Evolutionary conservation across 352 stramenopile species (phyloP).

Genomic region (Globisporangium radiosum): DNA sequence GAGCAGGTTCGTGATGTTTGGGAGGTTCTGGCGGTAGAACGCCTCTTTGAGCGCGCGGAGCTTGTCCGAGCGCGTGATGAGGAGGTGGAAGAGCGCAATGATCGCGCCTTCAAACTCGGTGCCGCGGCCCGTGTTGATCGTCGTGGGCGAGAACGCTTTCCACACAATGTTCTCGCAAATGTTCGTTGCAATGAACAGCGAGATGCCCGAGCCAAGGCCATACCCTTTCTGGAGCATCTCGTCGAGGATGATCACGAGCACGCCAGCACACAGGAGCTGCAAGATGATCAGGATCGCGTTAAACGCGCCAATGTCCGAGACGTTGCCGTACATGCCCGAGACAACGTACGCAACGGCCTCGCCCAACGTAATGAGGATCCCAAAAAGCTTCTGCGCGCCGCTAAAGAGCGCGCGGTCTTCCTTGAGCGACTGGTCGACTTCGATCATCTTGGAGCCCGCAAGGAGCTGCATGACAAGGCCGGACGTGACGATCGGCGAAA

Average conservation of each 20-base stretch:
- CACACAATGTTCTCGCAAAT: constrained; percentile 99
- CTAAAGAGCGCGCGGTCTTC: constrained; percentile 97
- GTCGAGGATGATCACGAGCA: constrained; percentile 99
- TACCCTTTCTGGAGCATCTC: constrained; percentile 99
- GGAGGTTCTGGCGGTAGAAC: constrained; percentile 98
- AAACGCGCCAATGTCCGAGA: constrained; percentile 96
- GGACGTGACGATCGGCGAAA: constrained; percentile 98
- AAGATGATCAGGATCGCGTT: constrained; percentile 99
- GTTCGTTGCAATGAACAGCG: constrained; percentile 99
- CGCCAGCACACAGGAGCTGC: constrained; percentile 96
- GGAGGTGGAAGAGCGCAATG: constrained; percentile 98
- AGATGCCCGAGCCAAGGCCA: constrained; percentile 97
- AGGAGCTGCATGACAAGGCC: constrained; percentile 99
- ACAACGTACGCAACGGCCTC: constrained; percentile 99
- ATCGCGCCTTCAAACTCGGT: constrained; percentile 99
- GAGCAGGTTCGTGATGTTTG: constrained; percentile 98
- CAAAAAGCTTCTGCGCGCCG: constrained; percentile 99
- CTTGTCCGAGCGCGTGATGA: constrained; percentile 98
- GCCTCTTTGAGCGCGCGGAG: constrained; percentile 95
- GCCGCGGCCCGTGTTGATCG: constrained; percentile 98
- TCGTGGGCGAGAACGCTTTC: constrained; percentile 99
- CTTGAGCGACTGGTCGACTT: constrained; percentile 98
- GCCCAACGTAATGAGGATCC: constrained; percentile 98
- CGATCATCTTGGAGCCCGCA: constrained; percentile 97
- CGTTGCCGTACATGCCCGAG: constrained; percentile 98